These are phyloP conservation scores for Yamadazyma trypodendri DNA, from an alignment of 1,139 yeast genomes.

Conservation along the genomic window DNA sequence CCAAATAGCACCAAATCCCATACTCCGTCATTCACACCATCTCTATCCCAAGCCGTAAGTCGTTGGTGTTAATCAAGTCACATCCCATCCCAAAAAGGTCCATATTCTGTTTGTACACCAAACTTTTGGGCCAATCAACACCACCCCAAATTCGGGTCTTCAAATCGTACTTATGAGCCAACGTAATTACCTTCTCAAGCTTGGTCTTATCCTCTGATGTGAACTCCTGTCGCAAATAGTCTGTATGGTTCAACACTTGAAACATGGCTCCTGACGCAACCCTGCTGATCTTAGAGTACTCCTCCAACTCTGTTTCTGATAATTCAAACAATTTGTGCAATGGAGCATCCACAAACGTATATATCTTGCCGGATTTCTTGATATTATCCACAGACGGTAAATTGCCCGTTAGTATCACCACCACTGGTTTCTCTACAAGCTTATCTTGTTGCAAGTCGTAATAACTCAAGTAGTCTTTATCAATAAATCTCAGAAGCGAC, in stretches of 20 bases:
- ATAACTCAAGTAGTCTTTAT: slow-evolving; percentile 31
- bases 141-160: slow-evolving; percentile 49
- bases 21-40: too few relatives aligned
- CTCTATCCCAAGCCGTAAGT: slow-evolving; percentile 19
- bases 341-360: slow-evolving; percentile 42
- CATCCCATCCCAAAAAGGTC: slow-evolving; percentile 29
- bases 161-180: slow-evolving; percentile 36
- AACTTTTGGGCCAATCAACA: slow-evolving; percentile 35
- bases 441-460: slow-evolving; percentile 27
- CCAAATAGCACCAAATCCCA: too few relatives aligned
- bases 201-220: slow-evolving; percentile 19
- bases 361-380: slow-evolving; percentile 24
- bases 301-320: slow-evolving; percentile 17
- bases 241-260: slow-evolving; percentile 27
- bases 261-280: slow-evolving; percentile 39
- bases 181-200: slow-evolving; percentile 22
- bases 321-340: slow-evolving; percentile 23
- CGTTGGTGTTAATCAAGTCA: slow-evolving; percentile 43
- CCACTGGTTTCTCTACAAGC: slow-evolving; percentile 34
- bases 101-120: slow-evolving; percentile 29
- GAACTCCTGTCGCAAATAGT: slow-evolving; percentile 19
- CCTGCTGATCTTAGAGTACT: slow-evolving; percentile 26
- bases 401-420: slow-evolving; percentile 42
- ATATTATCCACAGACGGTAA: slow-evolving; percentile 31
- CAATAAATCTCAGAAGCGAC: slow-evolving; percentile 31